A percentile compares a stretch with the other conserved stretches of the same genome.
Evolutionary conservation across 306 rosid genomes (phyloP).

Genomic region (Prunus campanulata): DNA sequence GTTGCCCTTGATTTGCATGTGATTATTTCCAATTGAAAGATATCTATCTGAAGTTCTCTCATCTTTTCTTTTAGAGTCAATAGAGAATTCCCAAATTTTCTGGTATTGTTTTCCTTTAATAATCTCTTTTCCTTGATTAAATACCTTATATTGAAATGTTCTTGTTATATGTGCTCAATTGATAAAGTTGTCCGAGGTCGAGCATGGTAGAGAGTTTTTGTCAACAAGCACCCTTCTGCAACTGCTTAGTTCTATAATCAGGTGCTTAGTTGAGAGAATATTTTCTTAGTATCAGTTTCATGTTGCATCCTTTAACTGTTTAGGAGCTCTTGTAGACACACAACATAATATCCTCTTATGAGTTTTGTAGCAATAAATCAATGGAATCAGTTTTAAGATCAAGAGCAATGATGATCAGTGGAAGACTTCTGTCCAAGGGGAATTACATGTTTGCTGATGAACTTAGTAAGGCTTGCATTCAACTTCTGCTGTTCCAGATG

Average conservation of each 20-base stretch:
- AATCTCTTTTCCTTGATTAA: constrained; percentile 1
- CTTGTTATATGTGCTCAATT: constrained; percentile 26
- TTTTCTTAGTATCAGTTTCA: background rate
- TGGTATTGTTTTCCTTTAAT: background rate
- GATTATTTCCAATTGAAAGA: background rate
- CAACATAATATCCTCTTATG: background rate
- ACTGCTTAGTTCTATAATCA: constrained; percentile 67
- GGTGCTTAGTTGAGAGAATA: constrained; percentile 38
- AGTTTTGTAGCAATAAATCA: constrained; percentile 50
- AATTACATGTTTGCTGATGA: constrained; percentile 55
- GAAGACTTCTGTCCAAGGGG: constrained; percentile 77
- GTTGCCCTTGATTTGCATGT: background rate
- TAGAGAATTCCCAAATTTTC: background rate
- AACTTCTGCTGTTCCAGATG: background rate
- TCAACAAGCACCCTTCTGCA: constrained; percentile 68
- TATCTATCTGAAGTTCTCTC: background rate
- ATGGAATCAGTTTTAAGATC: constrained; percentile 61
- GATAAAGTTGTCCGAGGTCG: constrained; percentile 70
- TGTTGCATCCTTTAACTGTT: background rate
- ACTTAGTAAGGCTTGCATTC: constrained; percentile 54
- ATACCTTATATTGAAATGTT: background rate
- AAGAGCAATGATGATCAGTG: constrained; percentile 77
- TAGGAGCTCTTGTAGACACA: background rate
- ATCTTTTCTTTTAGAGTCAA: background rate
- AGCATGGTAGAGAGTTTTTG: constrained; percentile 73